These are phyloP conservation scores for Blakeslea trispora DNA, from an alignment of 371 early-diverging fungal genomes.

Conservation along the genomic window DNA sequence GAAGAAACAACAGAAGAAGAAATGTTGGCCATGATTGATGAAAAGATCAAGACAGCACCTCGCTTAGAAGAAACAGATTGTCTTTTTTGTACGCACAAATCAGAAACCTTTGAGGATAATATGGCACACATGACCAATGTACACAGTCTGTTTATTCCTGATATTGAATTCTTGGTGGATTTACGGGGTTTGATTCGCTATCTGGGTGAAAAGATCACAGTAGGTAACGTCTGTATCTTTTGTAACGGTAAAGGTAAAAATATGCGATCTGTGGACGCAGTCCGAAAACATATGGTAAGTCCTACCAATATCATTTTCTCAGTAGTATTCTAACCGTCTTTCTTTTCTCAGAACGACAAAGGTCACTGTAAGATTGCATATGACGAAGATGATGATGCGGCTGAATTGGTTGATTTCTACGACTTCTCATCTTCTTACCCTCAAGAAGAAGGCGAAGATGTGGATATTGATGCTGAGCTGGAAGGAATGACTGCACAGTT, in stretches of 20 bases:
- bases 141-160: slow-evolving; percentile 96
- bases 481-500: slow-evolving; percentile 32
- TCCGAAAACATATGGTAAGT: slow-evolving; percentile 90
- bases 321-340: too few species aligned
- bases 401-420: slow-evolving; percentile 93
- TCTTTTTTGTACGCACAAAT: slow-evolving; percentile 76
- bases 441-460: slow-evolving; percentile 52
- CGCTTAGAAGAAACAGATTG: slow-evolving; percentile 75
- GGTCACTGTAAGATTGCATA: slow-evolving; percentile 95
- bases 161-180: slow-evolving; percentile 90
- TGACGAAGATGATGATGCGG: slow-evolving; percentile 86
- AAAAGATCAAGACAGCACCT: slow-evolving; percentile 68
- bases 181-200: slow-evolving; percentile 86
- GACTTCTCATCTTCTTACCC: slow-evolving; percentile 69
- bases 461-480: slow-evolving; percentile 58
- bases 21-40: slow-evolving; percentile 62
- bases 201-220: slow-evolving; percentile 90
- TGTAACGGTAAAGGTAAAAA: slow-evolving; percentile 92
- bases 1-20: slow-evolving; percentile 51
- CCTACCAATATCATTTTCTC: too few species aligned
- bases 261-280: slow-evolving; percentile 86
- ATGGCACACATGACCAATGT: slow-evolving; percentile 88
- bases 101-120: slow-evolving; percentile 76
- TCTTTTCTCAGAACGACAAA: slow-evolving; percentile 82
- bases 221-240: slow-evolving; percentile 89